Base-by-base conservation (phyloP, 495 filamentous ascomycete genomes). In the Xylaria venustula region DNA sequence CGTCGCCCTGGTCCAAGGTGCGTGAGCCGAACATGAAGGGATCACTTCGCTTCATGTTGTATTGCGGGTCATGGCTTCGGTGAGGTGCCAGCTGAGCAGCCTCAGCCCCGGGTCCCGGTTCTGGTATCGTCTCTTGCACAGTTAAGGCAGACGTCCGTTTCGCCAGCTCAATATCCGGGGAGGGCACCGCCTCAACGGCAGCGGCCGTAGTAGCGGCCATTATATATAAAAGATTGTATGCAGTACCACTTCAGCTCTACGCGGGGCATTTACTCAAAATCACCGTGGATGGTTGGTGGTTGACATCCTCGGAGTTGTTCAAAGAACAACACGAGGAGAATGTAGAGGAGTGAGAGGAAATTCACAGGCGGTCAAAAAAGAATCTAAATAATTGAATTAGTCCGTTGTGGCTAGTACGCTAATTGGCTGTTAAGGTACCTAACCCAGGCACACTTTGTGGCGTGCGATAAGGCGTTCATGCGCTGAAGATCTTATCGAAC, bases 1-100 rank as follows among this genome's bases (percentile, higher is more conserved):
- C 83, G 75, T 95, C 91, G 64, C 86, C 83, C 67, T 91, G 77
- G 62, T 88, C 84, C 40, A 98, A 87, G 64, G 83, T 87, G 47
- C 94, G 91, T 11, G 90, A 93, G 54, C 94, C 94, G 74, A 98
- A 98, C 74, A 92, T 86, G 76, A 98, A 98, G 34, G 94, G 95
- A 64, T 96, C 90, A 69, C 72, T 90, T 57, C 90, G 83, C 79
- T 98, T 98, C 73, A 87, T 79, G 69, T 85, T 88, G 66, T 82
- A 74, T 51, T 80, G 72, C 22, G 80, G 81, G 73, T 85, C 78
- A 68, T 85, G 82, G 45, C 77, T 83, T 25, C 77, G 79, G 50
- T 85, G 81, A 0, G 83, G 72, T 49, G 75, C 76, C 8, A 74
- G 34, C 34, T 41, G 34, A 25, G 56, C 56, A 12, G 63, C 30